phyloP scores from a whole-genome alignment of 106 monocot genomes.

The Dioscorea zingiberensis region DNA sequence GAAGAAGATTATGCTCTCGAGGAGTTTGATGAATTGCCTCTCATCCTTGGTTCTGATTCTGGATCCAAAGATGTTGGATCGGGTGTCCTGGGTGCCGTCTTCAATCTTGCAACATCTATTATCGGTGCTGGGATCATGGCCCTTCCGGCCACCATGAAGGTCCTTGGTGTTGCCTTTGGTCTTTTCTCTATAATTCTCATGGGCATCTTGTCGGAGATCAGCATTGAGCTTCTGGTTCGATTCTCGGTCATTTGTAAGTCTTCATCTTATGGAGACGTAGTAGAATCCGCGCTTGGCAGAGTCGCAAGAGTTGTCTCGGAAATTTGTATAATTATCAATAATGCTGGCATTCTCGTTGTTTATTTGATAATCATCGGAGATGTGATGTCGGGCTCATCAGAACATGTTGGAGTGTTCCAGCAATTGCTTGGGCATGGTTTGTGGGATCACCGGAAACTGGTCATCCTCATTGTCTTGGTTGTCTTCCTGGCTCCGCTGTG shows the following conservation, averaged over 20 bases:
- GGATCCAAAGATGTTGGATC: conserved; percentile 20
- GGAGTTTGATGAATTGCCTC: conserved; percentile 48
- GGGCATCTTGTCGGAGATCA: conserved; percentile 72
- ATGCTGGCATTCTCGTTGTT: conserved; percentile 72
- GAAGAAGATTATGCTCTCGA: neutral
- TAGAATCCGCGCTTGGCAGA: conserved; percentile 49
- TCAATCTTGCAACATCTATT: conserved; percentile 87
- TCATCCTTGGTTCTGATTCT: conserved; percentile 18
- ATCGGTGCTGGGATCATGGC: conserved; percentile 97
- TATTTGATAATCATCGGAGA: conserved; percentile 85
- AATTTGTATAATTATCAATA: conserved; percentile 70
- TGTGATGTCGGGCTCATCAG: conserved; percentile 65
- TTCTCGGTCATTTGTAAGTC: conserved; percentile 48
- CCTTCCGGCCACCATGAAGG: conserved; percentile 83
- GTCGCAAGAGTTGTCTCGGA: conserved; percentile 46
- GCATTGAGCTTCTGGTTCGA: conserved; percentile 74
- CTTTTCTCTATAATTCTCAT: conserved; percentile 50
- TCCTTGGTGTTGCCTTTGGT: conserved; percentile 59
- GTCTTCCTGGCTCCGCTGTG: conserved; percentile 64
- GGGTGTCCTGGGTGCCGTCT: conserved; percentile 60
- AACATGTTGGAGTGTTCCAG: conserved; percentile 63
- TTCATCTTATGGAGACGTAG: conserved; percentile 59
- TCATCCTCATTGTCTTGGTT: conserved; percentile 53
- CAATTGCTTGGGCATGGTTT: conserved; percentile 54
- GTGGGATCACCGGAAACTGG: conserved; percentile 55